phyloP scores from a whole-genome alignment of 441 rosid genomes.

The Mallotus repandus region DNA sequence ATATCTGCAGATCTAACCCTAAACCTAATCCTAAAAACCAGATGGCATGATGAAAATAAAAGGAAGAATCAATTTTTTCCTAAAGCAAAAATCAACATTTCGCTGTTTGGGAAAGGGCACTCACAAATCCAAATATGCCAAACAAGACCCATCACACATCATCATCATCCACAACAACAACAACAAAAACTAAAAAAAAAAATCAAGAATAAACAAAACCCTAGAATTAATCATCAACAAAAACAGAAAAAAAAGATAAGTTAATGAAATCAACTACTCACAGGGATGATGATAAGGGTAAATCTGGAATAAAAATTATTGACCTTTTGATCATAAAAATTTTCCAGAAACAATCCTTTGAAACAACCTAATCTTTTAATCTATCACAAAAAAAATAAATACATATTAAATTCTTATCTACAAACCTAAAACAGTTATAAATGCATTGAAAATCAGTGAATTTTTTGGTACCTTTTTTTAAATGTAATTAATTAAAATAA shows the following conservation, averaged over 20 bases:
- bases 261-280: conserved; percentile 16
- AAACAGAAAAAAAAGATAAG: not conserved
- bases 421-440: not conserved
- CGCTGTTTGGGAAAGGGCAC: conserved; percentile 23
- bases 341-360: not conserved
- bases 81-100: conserved; percentile 7
- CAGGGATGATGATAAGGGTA: conserved; percentile 38
- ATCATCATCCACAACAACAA: not conserved
- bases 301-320: conserved; percentile 37
- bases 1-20: conserved; percentile 54
- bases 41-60: conserved; percentile 21
- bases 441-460: not conserved
- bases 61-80: conserved; percentile 15
- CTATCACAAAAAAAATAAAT: not conserved
- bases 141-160: conserved; percentile 25
- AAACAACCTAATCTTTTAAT: not conserved
- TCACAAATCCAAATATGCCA: conserved; percentile 35
- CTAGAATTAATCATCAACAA: conserved; percentile 18
- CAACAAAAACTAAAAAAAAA: conserved; percentile 8
- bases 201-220: conserved; percentile 22
- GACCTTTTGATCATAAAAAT: not conserved
- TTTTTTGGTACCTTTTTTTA: conserved; percentile 2
- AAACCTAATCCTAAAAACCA: conserved; percentile 40
- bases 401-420: not conserved
- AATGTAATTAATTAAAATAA: not conserved